A percentile compares a stretch with the other conserved stretches of the same genome.
These are phyloP conservation scores for Petrea volubilis DNA, from an alignment of 257 asterid genomes.

Conservation along the genomic window DNA sequence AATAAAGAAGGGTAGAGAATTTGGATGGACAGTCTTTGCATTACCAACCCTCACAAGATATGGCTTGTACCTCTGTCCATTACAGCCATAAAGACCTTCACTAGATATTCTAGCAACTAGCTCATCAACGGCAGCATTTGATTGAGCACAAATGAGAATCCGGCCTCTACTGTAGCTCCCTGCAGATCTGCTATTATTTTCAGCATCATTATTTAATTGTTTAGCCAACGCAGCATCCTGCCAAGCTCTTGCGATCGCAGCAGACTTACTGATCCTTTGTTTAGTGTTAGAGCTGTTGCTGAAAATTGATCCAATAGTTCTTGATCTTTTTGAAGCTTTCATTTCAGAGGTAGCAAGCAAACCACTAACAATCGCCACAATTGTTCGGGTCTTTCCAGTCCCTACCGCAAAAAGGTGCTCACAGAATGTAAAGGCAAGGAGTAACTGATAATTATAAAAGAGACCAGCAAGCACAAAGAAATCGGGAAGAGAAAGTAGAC, in stretches of 20 bases:
- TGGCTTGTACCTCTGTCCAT: slow-evolving; percentile 80
- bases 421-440: slow-evolving; percentile 15
- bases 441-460: slow-evolving; percentile 4
- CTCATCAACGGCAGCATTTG: slow-evolving; percentile 99
- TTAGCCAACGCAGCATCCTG: slow-evolving; percentile 96
- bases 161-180: slow-evolving; percentile 68
- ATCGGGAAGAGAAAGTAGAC: neutral
- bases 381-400: slow-evolving; percentile 94
- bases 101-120: slow-evolving; percentile 80
- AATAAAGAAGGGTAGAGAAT: slow-evolving; percentile 84
- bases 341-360: slow-evolving; percentile 68
- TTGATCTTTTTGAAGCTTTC: slow-evolving; percentile 51
- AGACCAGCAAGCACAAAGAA: slow-evolving; percentile 6
- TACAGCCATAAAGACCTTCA: slow-evolving; percentile 74
- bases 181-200: slow-evolving; percentile 35
- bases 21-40: slow-evolving; percentile 83
- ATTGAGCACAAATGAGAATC: slow-evolving; percentile 94
- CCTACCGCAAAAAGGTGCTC: slow-evolving; percentile 48
- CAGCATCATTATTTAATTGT: slow-evolving; percentile 57
- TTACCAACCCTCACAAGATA: slow-evolving; percentile 97
- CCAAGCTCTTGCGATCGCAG: slow-evolving; percentile 96
- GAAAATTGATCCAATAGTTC: slow-evolving; percentile 36
- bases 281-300: slow-evolving; percentile 36
- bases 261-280: slow-evolving; percentile 70
- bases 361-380: slow-evolving; percentile 84